Evolutionary conservation across 2,329 filamentous ascomycete species (phyloP), one percentile per base, ranked within the genome.

Genomic region (Diaporthe ampelina): DNA sequence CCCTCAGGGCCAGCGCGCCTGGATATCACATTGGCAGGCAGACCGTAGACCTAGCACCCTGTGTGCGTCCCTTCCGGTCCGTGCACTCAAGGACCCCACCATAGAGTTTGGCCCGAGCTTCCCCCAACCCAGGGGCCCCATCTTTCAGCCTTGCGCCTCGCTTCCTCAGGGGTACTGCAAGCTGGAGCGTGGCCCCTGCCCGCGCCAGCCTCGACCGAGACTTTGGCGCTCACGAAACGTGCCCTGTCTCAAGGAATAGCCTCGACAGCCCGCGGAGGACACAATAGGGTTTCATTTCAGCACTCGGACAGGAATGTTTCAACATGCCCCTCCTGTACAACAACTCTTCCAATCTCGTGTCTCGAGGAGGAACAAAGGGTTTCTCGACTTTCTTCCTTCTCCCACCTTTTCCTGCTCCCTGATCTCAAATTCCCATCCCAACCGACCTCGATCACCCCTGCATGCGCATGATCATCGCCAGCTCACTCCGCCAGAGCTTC

Each of bases 161-260:
- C 29, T 43, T 37, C 56, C 35, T 50, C 40, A 52, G 70, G 61
- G 37, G n/a, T 52, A 45, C 43, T 21, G 43, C 5, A 8, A 56
- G 59, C 45, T 58, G 37, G 40, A 61, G 72, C 61, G 73, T 24
- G 35, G 21, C 24, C 24, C 68, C 48, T 35, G 67, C 61, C 7
- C 26, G 26, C 11, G 40, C 26, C 67, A 43, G 32, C 40, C 24
- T 65, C 45, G 63, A 70, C 70, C 43, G 57, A 45, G 29, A 48
- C 72, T 61, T 73, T 61, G 74, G 52, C 75, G 70, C 67, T 76
- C 74, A 74, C 81, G 79, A 77, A 80, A 82, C 80, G 75, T 61
- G 75, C 75, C 76, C 76, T 79, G 81, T 81, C 70, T 82, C 79
- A 78, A 75, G 76, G 76, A 70, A 70, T n/a, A 52, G 45, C 45